These are phyloP conservation scores for Saccharum officinarum DNA, from an alignment of 176 grass and related monocot genomes.

Conservation along the genomic window DNA sequence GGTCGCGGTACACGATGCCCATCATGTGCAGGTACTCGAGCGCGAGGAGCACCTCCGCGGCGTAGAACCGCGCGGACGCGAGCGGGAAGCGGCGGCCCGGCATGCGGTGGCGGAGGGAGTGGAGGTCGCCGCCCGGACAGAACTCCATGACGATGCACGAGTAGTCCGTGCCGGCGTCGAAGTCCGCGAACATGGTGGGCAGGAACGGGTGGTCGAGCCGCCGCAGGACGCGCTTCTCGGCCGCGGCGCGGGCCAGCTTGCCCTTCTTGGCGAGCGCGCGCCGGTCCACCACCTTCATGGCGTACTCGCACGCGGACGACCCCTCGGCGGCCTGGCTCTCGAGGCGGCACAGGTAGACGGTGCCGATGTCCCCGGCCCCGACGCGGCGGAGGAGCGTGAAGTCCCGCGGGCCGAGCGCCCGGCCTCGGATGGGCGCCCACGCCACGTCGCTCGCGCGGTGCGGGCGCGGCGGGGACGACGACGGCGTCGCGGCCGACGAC, in stretches of 20 bases:
- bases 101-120: conserved; percentile 85
- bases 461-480: conserved; percentile 49
- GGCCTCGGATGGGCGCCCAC: conserved; percentile 63
- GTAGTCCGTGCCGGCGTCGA: conserved; percentile 72
- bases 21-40: conserved; percentile 98
- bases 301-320: conserved; percentile 46
- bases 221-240: conserved; percentile 85
- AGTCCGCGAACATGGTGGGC: conserved; percentile 86
- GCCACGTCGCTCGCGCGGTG: conserved; percentile 76
- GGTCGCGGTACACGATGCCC: conserved; percentile 98
- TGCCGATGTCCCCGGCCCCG: conserved; percentile 87
- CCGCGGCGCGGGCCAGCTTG: conserved; percentile 75
- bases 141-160: conserved; percentile 99
- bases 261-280: conserved; percentile 73
- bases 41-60: conserved; percentile 84
- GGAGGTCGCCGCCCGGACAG: conserved; percentile 87
- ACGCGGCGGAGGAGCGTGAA: conserved; percentile 91
- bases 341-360: conserved; percentile 88
- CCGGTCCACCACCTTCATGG: conserved; percentile 99
- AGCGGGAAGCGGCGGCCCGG: conserved; percentile 72
- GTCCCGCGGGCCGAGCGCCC: conserved; percentile 68
- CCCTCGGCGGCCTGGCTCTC: conserved; percentile 10
- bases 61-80: conserved; percentile 79
- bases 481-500: neutral
- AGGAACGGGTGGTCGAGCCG: conserved; percentile 91